Evolutionary conservation across 768 basidiomycete genomes (phyloP), one percentile per base, ranked within the genome.

Genomic region (Tubosaeta sp.): DNA sequence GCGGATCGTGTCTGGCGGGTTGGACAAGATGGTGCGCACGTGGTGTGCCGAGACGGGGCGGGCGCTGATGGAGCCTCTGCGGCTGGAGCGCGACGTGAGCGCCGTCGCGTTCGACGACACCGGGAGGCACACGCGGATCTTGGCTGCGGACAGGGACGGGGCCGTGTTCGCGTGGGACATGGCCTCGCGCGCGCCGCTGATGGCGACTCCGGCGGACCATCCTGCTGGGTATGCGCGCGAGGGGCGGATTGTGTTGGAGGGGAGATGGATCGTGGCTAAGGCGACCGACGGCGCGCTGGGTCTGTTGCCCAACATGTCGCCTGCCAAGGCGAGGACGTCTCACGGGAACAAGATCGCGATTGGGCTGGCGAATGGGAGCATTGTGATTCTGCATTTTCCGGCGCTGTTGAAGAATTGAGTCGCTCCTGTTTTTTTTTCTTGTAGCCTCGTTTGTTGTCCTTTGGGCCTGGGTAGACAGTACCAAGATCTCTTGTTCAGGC

Each of bases 281-380:
- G 50, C 6, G 48, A 63, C 61, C 8, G 1, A 51, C 16, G 53
- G 50, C 0, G 43, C 22, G 29, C 5, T 67, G 54, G 48, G 56
- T 29, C 37, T 68, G 41, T 47, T 67, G 48, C 66, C 66, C 1
- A 67, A 67, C 13, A 67, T 67, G 66, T 61, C 66, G 16, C 63
- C 59, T 1, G 54, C 61, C 27, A 67, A 33, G 16, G 61, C 53
- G 26, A 50, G 59, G 37, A 58, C 61, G 19, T 67, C 65, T 10
- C 38, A 50, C 7, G 57, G 55, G n/a, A 48, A 60, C 29, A 59
- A 29, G 13, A 56, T 69, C 35, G 66, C 54, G 37, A 59, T 67
- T 32, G 66, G 66, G 17, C 44, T 67, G 41, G 65, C 59, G 13
- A 67, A 65, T 13, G 66, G 66, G 48, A 56, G 65, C 16, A 56